Conservation (phyloP, 2,329 filamentous ascomycete species). For the Nothophaeocryptopus gaeumannii region DNA sequence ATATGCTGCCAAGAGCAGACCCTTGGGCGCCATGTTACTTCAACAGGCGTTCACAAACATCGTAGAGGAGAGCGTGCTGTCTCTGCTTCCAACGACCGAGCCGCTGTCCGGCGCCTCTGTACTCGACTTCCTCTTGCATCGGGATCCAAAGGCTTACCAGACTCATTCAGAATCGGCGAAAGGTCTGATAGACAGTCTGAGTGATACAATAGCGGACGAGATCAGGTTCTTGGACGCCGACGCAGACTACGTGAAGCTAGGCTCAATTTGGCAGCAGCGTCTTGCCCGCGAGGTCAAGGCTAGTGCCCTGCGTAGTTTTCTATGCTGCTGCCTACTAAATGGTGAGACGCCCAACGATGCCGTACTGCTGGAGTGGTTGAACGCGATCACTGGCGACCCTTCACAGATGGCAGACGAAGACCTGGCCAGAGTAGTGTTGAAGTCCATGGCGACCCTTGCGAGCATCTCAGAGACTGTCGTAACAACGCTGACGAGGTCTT, state of each 20-base stretch:
- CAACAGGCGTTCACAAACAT: conserved; percentile 86
- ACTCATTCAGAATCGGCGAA: conserved; percentile 29
- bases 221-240: conserved; percentile 84
- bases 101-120: conserved; percentile 19
- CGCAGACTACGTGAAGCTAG: conserved; percentile 83
- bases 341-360: conserved; percentile 62
- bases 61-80: conserved; percentile 48
- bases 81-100: conserved; percentile 25
- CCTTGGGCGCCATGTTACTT: conserved; percentile 85
- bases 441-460: conserved; percentile 77
- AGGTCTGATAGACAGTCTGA: conserved; percentile 56
- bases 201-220: conserved; percentile 73
- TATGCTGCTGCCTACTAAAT: conserved; percentile 81
- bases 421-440: conserved; percentile 74
- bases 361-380: conserved; percentile 77
- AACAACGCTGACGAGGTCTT: conserved; percentile 69
- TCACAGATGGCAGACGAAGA: conserved; percentile 77
- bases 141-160: conserved; percentile 12
- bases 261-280: conserved; percentile 80
- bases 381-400: conserved; percentile 73
- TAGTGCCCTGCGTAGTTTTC: conserved; percentile 73
- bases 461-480: conserved; percentile 70
- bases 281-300: conserved; percentile 84
- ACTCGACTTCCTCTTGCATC: conserved; percentile 37
- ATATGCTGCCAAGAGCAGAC: conserved; percentile 75